phyloP scores from a whole-genome alignment of 2,329 filamentous ascomycete species.

The Arthrobotrys conoides region DNA sequence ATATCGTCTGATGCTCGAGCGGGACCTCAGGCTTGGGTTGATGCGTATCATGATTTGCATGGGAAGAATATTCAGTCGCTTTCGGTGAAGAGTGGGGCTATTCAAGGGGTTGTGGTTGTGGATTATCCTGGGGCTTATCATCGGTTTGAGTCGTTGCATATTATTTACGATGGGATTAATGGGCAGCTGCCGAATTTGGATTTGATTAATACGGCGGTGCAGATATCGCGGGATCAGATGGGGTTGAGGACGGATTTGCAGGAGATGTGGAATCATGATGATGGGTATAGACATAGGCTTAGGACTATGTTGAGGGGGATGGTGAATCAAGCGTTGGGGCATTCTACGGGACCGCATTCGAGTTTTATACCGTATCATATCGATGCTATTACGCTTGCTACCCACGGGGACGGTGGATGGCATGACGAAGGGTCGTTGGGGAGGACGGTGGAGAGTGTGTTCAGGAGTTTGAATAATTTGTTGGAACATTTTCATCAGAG shows the following conservation, averaged over 20 bases:
- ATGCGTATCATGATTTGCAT: slow-evolving; percentile 95
- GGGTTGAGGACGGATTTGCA: slow-evolving; percentile 87
- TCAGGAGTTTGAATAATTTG: slow-evolving; percentile 94
- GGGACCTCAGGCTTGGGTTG: slow-evolving; percentile 95
- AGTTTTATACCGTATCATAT: slow-evolving; percentile 98
- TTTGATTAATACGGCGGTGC: slow-evolving; percentile 91
- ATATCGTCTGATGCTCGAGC: slow-evolving; percentile 89
- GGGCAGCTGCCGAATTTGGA: slow-evolving; percentile 96
- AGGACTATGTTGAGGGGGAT: slow-evolving; percentile 92
- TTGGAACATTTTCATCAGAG: slow-evolving; percentile 97
- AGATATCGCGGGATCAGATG: slow-evolving; percentile 92
- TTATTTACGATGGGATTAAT: slow-evolving; percentile 95
- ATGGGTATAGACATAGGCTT: slow-evolving; percentile 84
- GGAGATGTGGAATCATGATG: slow-evolving; percentile 82
- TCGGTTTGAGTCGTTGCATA: slow-evolving; percentile 87
- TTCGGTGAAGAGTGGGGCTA: slow-evolving; percentile 89
- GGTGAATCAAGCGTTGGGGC: slow-evolving; percentile 89
- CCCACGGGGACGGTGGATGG: slow-evolving; percentile 91
- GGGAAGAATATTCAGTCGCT: slow-evolving; percentile 80
- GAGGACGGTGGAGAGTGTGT: slow-evolving; percentile 87
- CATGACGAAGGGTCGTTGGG: slow-evolving; percentile 98
- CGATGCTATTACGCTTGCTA: slow-evolving; percentile 92
- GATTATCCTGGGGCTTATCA: slow-evolving; percentile 86
- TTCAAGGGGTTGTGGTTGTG: slow-evolving; percentile 93
- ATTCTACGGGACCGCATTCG: slow-evolving; percentile 91